These are phyloP conservation scores for Populus hybrid DNA, from an alignment of 441 rosid genomes.

Conservation along the genomic window DNA sequence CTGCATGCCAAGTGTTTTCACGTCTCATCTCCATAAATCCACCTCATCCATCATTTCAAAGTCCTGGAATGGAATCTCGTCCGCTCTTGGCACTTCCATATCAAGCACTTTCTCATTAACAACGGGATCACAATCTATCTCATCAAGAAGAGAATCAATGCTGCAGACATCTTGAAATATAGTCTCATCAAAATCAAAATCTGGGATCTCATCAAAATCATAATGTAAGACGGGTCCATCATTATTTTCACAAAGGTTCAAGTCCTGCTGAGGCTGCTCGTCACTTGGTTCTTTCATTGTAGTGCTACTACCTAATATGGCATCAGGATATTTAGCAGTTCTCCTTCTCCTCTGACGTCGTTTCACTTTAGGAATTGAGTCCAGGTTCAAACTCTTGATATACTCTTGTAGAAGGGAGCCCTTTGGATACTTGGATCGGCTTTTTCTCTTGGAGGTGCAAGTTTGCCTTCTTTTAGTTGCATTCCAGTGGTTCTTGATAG, in stretches of 20 bases:
- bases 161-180: conserved; percentile 62
- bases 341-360: conserved; percentile 21
- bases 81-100: conserved; percentile 17
- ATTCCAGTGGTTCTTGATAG: conserved; percentile 98
- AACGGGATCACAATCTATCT: conserved; percentile 31
- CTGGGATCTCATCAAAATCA: conserved; percentile 47
- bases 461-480: conserved; percentile 91
- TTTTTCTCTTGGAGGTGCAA: conserved; percentile 61
- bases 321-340: neutral
- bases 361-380: conserved; percentile 20
- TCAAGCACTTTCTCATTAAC: conserved; percentile 25
- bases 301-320: neutral
- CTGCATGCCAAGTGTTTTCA: conserved; percentile 13
- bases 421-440: conserved; percentile 71
- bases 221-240: conserved; percentile 22
- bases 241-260: conserved; percentile 14
- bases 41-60: conserved; percentile 43
- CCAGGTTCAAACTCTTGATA: conserved; percentile 76
- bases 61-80: conserved; percentile 15
- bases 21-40: conserved; percentile 67
- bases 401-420: conserved; percentile 85
- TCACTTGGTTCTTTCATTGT: conserved; percentile 7
- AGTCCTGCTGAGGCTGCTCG: conserved; percentile 13
- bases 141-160: conserved; percentile 71
- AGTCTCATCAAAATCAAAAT: conserved; percentile 65